Base-by-base conservation (phyloP, 345 rosid genomes). In the Citropsis articulata region DNA sequence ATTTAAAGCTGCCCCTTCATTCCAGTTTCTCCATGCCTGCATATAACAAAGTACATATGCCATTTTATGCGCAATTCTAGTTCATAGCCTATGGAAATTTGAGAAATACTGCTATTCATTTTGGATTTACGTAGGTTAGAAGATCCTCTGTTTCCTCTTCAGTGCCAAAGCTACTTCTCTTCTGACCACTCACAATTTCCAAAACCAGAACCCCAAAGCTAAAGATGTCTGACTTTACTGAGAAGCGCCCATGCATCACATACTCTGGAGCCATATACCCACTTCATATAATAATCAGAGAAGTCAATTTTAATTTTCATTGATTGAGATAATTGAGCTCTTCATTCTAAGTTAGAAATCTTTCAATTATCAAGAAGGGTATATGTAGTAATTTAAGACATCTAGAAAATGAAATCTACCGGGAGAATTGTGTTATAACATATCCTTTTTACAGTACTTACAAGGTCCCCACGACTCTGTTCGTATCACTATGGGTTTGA, bases 11-110 rank as follows among this genome's bases (percentile, higher is more conserved):
- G 80, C 70, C 30, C 84, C 85, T 55, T 82, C 85, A 36, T 78
- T 84, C 91, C 89, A 77, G 28, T 65, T 78, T 57, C 56, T 85
- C 93, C 93, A 90, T 1, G 78, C 84, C 91, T 90, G 69, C 71
- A 83, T 40, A 68, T 6, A 22, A 27, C 66, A 30, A 63, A 14
- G 36, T 2, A 18, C 22, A 63, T 33, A 6, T 2, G 21, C 36
- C 56, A 28, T 6, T n/a, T 57, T 57, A 22, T 57, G 62, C 27
- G n/a, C 25, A n/a, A 13, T 63, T 63, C 21, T 63, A 63, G 22
- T 63, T 63, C 22, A 63, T 28, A 63, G 66, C 66, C 35, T 28
- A 7, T 13, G 36, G 9, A 63, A 28, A 63, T 12, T 28, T 4
- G 70, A 35, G 45, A 40, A 67, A 35, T 35, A 14, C 8, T 6